Base-by-base conservation (phyloP, 805 yeast species). In the Saturnispora quitensis region DNA sequence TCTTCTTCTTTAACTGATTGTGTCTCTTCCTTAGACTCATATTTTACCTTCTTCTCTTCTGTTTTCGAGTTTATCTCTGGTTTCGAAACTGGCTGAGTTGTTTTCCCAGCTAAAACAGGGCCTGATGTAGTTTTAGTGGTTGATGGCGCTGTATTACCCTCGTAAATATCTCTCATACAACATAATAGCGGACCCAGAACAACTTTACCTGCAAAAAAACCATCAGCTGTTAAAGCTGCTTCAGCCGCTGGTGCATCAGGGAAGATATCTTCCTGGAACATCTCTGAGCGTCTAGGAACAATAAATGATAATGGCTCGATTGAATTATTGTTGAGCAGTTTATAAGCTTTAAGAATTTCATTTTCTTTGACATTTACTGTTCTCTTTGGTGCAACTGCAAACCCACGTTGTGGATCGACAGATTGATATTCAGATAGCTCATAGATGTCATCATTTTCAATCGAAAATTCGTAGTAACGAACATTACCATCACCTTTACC, bases 401-500 rank as follows among this genome's bases (percentile, higher is more conserved):
- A 82, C 1, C 99, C 99, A 68, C 99, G 85, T 74, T 93, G 99
- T 2, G 99, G 93, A 34, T 88, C 95, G 2, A 82, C 78, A 3
- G 97, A 89, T 55, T 83, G 82, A 67, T 78, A 93, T 66, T 91
- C 97, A n/a, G 96, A 86, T 54, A 93, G 71, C 59, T 86, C 88
- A 68, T 75, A 82, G 51, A 93, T 74, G 61, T 82, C 85, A 62
- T 91, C 97, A 61, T 86, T 80, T 50, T 50, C 52, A 8, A 18
- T 18, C 55, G 82, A 89, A 67, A 78, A 89, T 72, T 93, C 99
- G 64, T 73, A 93, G 70, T 91, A 91, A 63, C 97, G 86, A 62
- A 93, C 88, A 67, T 91, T 93, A 61, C 98, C 98, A 68, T 93
- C 99, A 67, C 97, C 97, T 68, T 93, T 91, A 60, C 99, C 99